Base-by-base conservation (phyloP, 2,329 filamentous ascomycete genomes). In the Plectosphaerella cucumerina region DNA sequence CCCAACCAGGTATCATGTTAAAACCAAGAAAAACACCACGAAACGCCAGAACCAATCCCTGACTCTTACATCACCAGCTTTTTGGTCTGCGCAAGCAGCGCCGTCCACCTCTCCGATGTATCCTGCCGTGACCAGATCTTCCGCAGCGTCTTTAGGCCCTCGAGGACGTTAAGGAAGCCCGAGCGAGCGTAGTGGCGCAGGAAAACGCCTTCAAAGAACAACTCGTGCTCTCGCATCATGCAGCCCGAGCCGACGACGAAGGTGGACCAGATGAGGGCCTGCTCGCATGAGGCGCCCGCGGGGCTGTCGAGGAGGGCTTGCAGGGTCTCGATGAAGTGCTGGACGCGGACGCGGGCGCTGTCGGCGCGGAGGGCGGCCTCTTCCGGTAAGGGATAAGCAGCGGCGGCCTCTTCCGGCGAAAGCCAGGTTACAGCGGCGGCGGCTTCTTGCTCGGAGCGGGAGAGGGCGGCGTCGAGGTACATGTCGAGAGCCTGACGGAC, bases 231-330 rank as follows among this genome's bases (percentile, higher is more conserved):
- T 1, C 59, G 56, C 3, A 62, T 48, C 1, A 58, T 51, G 0
- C 59, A 60, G 15, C 60, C 60, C 0, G 62, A 65, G 0, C 62
- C 62, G 0, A 61, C 62, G 0, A 65, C 56, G 20, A 65, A 65
- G 0, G 60, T 62, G 0, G 60, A 59, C 62, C 62, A 65, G 1
- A 65, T 47, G 2, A 65, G 44, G 21, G 65, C 62, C 3, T 61
- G 59, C 0, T 56, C 56, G 0, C 60, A 58, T 0, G 62, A 59
- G 0, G 62, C 62, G 1, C 50, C 53, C 0, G 20, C 12, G n/a
- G 39, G 39, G n/a, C 39, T 42, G n/a, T 44, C 46, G 0, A 61
- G 61, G 3, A 64, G 50, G 1, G 55, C 42, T 5, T 59, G 48
- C 2, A 65, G 50, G 0, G 61, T 57, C 1, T 59, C 55, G 11